phyloP scores from a whole-genome alignment of 805 yeast species.

The Metschnikowia dekortorum region DNA sequence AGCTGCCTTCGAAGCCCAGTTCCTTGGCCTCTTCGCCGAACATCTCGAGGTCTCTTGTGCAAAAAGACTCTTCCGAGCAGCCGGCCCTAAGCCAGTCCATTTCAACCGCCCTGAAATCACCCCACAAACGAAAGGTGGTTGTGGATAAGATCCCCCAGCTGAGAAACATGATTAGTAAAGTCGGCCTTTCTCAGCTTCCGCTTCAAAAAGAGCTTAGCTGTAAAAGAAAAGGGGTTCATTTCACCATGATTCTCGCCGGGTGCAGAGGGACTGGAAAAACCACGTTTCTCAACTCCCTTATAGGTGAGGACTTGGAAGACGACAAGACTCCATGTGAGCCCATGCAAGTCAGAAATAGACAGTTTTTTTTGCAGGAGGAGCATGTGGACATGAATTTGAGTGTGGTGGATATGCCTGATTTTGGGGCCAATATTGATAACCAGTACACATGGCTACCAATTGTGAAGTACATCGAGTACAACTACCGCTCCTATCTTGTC shows the following conservation, averaged over 20 bases:
- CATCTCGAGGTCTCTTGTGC: not conserved
- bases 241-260: conserved; percentile 39
- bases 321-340: conserved; percentile 7
- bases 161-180: conserved; percentile 13
- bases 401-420: conserved; percentile 70
- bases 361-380: conserved; percentile 55
- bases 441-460: conserved; percentile 38
- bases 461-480: conserved; percentile 73
- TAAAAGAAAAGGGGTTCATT: conserved; percentile 28
- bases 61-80: not conserved
- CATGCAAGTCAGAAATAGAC: conserved; percentile 14
- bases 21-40: conserved; percentile 1
- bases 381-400: conserved; percentile 56
- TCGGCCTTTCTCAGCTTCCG: conserved; percentile 24
- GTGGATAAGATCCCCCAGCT: conserved; percentile 15
- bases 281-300: conserved; percentile 24
- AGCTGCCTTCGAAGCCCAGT: not conserved
- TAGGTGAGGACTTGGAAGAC: conserved; percentile 16
- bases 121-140: conserved; percentile 8
- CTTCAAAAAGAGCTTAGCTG: conserved; percentile 23
- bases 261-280: conserved; percentile 24
- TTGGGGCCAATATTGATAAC: conserved; percentile 65
- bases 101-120: not conserved
- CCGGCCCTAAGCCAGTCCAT: not conserved
- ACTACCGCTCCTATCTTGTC: conserved; percentile 57